These are phyloP conservation scores for Tricholoma furcatifolium DNA, from an alignment of 768 basidiomycete genomes.

Conservation along the genomic window DNA sequence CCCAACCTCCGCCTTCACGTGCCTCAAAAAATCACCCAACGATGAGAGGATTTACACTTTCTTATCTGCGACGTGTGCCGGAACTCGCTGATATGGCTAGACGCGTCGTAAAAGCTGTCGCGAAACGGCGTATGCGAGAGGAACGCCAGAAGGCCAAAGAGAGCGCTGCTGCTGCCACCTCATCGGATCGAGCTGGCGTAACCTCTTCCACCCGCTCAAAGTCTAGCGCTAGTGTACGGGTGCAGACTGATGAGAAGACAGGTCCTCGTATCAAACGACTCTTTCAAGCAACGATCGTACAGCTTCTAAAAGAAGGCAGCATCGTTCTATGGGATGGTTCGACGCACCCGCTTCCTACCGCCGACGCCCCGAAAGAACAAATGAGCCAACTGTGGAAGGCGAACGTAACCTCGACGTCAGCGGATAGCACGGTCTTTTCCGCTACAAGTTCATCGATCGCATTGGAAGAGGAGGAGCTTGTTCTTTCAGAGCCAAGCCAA, in stretches of 20 bases:
- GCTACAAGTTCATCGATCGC: slow-evolving; percentile 13
- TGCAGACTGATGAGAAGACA: slow-evolving; percentile 23
- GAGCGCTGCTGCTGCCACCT: slow-evolving; percentile 4
- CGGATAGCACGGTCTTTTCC: slow-evolving; percentile 31
- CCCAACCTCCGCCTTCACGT: neutral
- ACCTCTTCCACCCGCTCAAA: slow-evolving; percentile 1
- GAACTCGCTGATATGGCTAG: slow-evolving; percentile 65
- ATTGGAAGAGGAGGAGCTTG: slow-evolving; percentile 37
- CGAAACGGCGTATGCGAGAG: slow-evolving; percentile 49
- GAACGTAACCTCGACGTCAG: slow-evolving; percentile 25
- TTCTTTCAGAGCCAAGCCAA: slow-evolving; percentile 58
- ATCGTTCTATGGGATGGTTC: slow-evolving; percentile 75
- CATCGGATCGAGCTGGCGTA: neutral
- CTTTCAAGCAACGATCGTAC: slow-evolving; percentile 62
- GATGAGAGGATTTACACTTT: slow-evolving; percentile 61
- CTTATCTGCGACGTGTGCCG: slow-evolving; percentile 75
- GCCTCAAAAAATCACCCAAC: neutral
- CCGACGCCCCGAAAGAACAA: slow-evolving; percentile 12
- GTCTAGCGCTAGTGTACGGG: neutral
- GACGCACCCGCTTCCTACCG: slow-evolving; percentile 31
- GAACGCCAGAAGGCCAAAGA: slow-evolving; percentile 43
- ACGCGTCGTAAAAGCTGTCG: slow-evolving; percentile 63
- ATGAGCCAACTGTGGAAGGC: slow-evolving; percentile 51
- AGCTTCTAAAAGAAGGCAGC: slow-evolving; percentile 69
- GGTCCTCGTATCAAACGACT: slow-evolving; percentile 61